phyloP scores from a whole-genome alignment of 2,329 filamentous ascomycete genomes.

The Magnaporthiopsis poae region DNA sequence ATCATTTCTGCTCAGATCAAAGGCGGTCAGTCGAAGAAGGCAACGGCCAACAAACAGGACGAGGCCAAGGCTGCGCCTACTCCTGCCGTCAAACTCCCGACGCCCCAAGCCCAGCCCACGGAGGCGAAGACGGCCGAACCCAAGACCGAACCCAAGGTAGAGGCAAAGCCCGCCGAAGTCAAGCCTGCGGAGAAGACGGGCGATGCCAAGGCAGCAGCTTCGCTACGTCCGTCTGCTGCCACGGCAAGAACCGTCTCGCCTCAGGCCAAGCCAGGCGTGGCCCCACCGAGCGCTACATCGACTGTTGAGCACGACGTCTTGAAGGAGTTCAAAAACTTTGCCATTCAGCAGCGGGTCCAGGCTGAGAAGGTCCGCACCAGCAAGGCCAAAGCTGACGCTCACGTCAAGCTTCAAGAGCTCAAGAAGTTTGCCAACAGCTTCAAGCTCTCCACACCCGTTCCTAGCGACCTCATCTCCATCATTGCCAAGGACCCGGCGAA shows the following conservation, averaged over 20 bases:
- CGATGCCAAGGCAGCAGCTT: slow-evolving; percentile 10
- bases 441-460: slow-evolving; percentile 87
- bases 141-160: slow-evolving; percentile 23
- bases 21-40: slow-evolving; percentile 31
- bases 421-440: slow-evolving; percentile 92
- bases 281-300: slow-evolving; percentile 43
- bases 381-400: slow-evolving; percentile 66
- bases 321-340: slow-evolving; percentile 55
- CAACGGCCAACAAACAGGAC: slow-evolving; percentile 26
- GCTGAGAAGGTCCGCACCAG: slow-evolving; percentile 46
- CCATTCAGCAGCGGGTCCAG: slow-evolving; percentile 43
- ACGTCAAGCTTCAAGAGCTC: slow-evolving; percentile 83
- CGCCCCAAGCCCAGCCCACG: slow-evolving; percentile 11
- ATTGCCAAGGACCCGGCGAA: slow-evolving; percentile 94
- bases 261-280: slow-evolving; percentile 28
- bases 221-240: slow-evolving; percentile 24
- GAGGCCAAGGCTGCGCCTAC: slow-evolving; percentile 21
- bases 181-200: slow-evolving; percentile 18
- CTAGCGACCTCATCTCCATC: slow-evolving; percentile 82
- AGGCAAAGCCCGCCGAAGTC: slow-evolving; percentile 21
- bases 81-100: slow-evolving; percentile 15
- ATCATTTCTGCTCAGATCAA: slow-evolving; percentile 81
- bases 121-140: slow-evolving; percentile 24
- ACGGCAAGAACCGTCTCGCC: slow-evolving; percentile 32
- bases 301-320: slow-evolving; percentile 55